phyloP scores from a whole-genome alignment of 192 early-diverging fungal species.

The Jimgerdemannia flammicorona region DNA sequence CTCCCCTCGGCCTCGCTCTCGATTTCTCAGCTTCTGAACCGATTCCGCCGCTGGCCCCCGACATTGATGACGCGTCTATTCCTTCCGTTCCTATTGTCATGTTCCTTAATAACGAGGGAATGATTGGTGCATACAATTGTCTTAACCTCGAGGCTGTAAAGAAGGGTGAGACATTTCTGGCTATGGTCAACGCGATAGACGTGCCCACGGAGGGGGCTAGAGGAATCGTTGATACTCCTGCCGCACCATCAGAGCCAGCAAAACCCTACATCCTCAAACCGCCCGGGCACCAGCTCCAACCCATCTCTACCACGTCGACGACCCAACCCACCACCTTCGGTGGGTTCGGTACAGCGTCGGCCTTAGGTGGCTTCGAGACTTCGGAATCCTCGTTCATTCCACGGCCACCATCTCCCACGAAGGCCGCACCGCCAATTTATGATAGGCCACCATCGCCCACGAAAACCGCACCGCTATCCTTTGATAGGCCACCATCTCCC shows the following conservation, averaged over 20 bases:
- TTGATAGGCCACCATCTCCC: background rate
- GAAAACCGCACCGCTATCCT: background rate
- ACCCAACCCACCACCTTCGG: constrained; percentile 2
- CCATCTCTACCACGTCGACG: background rate
- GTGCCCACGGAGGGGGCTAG: constrained; percentile 7
- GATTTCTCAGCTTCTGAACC: constrained; percentile 64
- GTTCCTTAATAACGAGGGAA: constrained; percentile 62
- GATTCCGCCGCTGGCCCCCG: constrained; percentile 49
- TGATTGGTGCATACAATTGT: constrained; percentile 62
- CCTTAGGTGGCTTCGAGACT: background rate
- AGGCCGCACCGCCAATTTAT: background rate
- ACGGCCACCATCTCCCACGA: background rate
- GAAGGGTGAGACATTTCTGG: constrained; percentile 29
- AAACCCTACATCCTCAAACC: background rate
- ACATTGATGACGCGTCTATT: constrained; percentile 40
- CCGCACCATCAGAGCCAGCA: background rate
- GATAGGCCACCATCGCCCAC: background rate
- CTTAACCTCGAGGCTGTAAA: constrained; percentile 53
- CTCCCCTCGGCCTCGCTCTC: constrained; percentile 66
- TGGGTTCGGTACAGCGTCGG: constrained; percentile 6
- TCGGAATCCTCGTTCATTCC: background rate
- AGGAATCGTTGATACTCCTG: constrained; percentile 3
- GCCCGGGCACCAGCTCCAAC: background rate
- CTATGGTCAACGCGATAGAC: constrained; percentile 25
- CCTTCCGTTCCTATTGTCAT: constrained; percentile 68